Conservation (phyloP, 768 basidiomycete genomes). For the Amanita phalloides region DNA sequence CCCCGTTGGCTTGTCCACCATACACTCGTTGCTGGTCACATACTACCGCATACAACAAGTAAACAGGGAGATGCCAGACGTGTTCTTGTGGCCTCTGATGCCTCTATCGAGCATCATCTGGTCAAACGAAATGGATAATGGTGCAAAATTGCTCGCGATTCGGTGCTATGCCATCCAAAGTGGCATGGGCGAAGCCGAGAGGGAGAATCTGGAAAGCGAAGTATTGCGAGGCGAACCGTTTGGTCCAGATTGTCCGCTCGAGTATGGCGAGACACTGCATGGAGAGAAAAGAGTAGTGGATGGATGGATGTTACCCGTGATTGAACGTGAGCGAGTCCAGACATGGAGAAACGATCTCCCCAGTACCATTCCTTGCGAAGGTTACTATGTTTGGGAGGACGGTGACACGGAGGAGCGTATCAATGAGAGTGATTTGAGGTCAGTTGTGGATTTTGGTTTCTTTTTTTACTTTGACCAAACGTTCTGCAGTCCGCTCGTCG, state of each 20-base stretch:
- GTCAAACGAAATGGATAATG: slow-evolving; percentile 39
- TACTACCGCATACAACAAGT: slow-evolving; percentile 74
- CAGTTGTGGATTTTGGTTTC: slow-evolving; percentile 8
- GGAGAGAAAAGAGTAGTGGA: slow-evolving; percentile 50
- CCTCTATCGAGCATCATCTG: slow-evolving; percentile 36
- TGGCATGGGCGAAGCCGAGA: slow-evolving; percentile 70
- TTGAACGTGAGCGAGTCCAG: slow-evolving; percentile 55
- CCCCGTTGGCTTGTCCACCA: slow-evolving; percentile 27
- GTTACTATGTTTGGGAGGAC: slow-evolving; percentile 28
- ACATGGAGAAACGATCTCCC: slow-evolving; percentile 24
- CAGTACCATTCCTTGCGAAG: neutral
- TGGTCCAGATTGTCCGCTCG: slow-evolving; percentile 51
- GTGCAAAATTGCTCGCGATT: slow-evolving; percentile 60
- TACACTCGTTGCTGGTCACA: slow-evolving; percentile 65
- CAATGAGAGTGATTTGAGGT: slow-evolving; percentile 46
- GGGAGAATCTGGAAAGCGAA: slow-evolving; percentile 50
- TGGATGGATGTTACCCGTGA: slow-evolving; percentile 75
- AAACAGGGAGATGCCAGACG: slow-evolving; percentile 55
- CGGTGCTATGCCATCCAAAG: slow-evolving; percentile 69
- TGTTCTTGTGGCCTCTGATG: slow-evolving; percentile 56
- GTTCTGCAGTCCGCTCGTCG: slow-evolving; percentile 38
- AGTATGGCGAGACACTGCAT: slow-evolving; percentile 39
- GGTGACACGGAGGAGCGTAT: slow-evolving; percentile 23
- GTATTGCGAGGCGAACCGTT: slow-evolving; percentile 45
- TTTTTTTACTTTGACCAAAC: neutral